Evolutionary conservation across 73 alveolate species (phyloP).

Genomic region (Tetrahymena elliotti): DNA sequence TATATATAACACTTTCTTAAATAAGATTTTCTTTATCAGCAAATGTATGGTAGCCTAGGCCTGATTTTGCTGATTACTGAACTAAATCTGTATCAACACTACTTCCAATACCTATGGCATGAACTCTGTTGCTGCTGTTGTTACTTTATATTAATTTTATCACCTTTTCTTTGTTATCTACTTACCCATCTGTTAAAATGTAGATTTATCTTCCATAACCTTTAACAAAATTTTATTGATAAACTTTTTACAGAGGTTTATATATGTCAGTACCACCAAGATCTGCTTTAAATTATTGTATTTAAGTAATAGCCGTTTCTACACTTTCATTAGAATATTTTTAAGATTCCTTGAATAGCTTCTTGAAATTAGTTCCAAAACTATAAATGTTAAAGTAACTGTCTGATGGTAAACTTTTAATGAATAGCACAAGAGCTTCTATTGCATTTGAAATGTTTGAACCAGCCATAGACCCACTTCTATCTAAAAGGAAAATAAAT

Average conservation of each 20-base stretch:
- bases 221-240: background rate
- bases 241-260: conserved; percentile 49
- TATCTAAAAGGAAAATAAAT: conserved; percentile 64
- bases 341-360: background rate
- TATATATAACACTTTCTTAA: background rate
- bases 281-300: conserved; percentile 9
- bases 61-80: background rate
- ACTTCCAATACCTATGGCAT: background rate
- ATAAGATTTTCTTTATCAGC: background rate
- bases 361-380: conserved; percentile 44
- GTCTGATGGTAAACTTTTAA: conserved; percentile 57
- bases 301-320: background rate
- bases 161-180: background rate
- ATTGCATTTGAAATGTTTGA: conserved; percentile 48
- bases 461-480: conserved; percentile 83
- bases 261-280: conserved; percentile 90
- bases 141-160: background rate
- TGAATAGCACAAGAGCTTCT: conserved; percentile 52
- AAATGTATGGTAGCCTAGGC: background rate
- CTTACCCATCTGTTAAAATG: background rate
- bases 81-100: background rate
- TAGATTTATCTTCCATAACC: background rate
- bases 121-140: background rate
- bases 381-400: conserved; percentile 60
- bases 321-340: background rate